A percentile compares a stretch with the other conserved stretches of the same genome.
These are phyloP conservation scores for Datura wrightii DNA, from an alignment of 257 asterid genomes.

Conservation along the genomic window DNA sequence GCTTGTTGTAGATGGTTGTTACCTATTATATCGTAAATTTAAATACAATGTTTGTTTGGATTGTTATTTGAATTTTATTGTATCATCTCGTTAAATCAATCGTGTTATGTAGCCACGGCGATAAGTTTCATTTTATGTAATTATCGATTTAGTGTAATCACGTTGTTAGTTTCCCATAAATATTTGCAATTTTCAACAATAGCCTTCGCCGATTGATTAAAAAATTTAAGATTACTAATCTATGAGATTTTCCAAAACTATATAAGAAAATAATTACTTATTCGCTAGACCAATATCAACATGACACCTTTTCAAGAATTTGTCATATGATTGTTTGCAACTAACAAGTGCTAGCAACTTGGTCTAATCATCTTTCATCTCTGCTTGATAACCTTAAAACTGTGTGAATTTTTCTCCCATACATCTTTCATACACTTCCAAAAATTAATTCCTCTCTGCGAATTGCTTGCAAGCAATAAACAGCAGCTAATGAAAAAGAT, in stretches of 20 bases:
- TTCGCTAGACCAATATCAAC: neutral
- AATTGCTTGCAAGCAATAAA: conserved; percentile 6
- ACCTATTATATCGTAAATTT: too few relatives aligned
- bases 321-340: neutral
- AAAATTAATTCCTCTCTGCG: neutral
- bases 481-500: neutral
- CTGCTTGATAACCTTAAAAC: neutral
- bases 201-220: too few relatives aligned
- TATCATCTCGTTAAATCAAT: too few relatives aligned
- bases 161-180: too few relatives aligned
- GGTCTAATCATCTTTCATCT: neutral
- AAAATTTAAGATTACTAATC: neutral
- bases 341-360: neutral
- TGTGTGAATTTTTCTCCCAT: too few relatives aligned
- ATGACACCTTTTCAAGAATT: neutral
- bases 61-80: too few relatives aligned
- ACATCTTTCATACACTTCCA: neutral
- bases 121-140: too few relatives aligned
- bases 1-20: too few relatives aligned
- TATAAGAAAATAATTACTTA: neutral
- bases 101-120: too few relatives aligned
- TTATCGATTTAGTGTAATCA: too few relatives aligned
- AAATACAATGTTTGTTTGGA: too few relatives aligned
- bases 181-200: too few relatives aligned
- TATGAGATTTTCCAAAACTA: neutral